Percentiles rank a stretch among this genome's conserved stretches.
Conservation (phyloP, 345 rosid species). For the Syzygium jambos region DNA sequence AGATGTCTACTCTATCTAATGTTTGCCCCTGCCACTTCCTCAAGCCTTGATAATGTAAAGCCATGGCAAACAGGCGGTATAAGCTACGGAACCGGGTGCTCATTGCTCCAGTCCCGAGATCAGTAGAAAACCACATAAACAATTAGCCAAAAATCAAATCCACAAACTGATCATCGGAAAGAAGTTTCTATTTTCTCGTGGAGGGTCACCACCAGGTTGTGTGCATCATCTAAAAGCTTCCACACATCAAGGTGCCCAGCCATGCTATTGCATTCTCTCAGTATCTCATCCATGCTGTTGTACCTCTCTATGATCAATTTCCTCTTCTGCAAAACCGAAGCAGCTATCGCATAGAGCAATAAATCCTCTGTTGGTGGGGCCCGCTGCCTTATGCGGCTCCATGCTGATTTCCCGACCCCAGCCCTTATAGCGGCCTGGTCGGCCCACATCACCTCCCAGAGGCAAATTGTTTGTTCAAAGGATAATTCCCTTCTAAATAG, state of each 20-base stretch:
- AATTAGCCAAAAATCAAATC: background rate
- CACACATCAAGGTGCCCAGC: conserved; percentile 89
- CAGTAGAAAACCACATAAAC: background rate
- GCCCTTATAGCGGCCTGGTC: conserved; percentile 94
- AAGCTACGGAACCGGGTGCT: background rate
- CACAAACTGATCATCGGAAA: conserved; percentile 6
- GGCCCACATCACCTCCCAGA: conserved; percentile 99
- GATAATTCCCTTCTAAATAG: conserved; percentile 83
- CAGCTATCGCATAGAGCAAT: conserved; percentile 77
- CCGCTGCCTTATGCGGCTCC: conserved; percentile 75
- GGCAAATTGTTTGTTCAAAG: conserved; percentile 72
- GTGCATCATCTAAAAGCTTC: conserved; percentile 96
- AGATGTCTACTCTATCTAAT: background rate
- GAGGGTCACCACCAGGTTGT: conserved; percentile 69
- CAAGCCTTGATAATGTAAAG: background rate
- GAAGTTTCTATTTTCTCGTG: conserved; percentile 66
- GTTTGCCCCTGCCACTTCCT: background rate
- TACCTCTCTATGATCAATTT: conserved; percentile 84
- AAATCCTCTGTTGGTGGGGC: conserved; percentile 92
- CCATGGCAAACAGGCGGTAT: background rate
- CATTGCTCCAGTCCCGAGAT: background rate
- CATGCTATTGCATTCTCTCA: conserved; percentile 88
- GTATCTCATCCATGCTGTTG: conserved; percentile 88
- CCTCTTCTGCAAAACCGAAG: conserved; percentile 86
- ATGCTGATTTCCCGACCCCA: conserved; percentile 73